Percentiles rank a stretch among this genome's conserved stretches.
Evolutionary conservation across 306 rosid species (phyloP).

Genomic region (Inga laurina): DNA sequence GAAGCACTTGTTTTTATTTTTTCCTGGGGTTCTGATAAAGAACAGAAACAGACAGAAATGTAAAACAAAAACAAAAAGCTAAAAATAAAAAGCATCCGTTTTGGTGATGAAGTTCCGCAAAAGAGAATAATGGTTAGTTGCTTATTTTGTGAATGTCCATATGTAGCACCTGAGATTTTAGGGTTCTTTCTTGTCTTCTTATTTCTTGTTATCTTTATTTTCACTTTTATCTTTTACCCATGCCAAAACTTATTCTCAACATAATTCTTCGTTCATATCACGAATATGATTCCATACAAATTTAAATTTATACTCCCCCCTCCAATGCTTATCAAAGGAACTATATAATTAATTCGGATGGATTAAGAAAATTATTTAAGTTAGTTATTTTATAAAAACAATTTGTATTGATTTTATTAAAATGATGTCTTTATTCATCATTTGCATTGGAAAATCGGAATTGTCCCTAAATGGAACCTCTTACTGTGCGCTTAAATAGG

Average conservation of each 20-base stretch:
- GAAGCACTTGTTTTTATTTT: not conserved
- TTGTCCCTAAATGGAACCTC: too few species aligned
- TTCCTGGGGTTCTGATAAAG: not conserved
- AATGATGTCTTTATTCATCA: too few species aligned
- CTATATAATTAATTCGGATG: too few species aligned
- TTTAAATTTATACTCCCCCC: too few species aligned
- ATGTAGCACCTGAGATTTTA: not conserved
- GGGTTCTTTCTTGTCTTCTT: not conserved
- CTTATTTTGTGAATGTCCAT: not conserved
- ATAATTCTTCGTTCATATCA: not conserved
- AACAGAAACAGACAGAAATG: not conserved
- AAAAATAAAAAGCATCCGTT: not conserved
- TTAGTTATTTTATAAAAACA: too few species aligned
- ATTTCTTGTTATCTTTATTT: not conserved
- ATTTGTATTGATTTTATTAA: too few species aligned
- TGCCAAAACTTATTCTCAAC: not conserved
- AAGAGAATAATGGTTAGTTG: not conserved
- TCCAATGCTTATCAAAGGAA: too few species aligned
- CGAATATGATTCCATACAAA: too few species aligned
- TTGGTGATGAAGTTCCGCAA: not conserved
- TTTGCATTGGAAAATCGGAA: too few species aligned
- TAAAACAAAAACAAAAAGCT: not conserved
- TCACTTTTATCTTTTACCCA: not conserved
- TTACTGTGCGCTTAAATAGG: too few species aligned
- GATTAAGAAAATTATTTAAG: too few species aligned